Percentiles rank a stretch among this genome's conserved stretches.
Conservation (phyloP, 164 flowering plant species). For the Buxus sempervirens region DNA sequence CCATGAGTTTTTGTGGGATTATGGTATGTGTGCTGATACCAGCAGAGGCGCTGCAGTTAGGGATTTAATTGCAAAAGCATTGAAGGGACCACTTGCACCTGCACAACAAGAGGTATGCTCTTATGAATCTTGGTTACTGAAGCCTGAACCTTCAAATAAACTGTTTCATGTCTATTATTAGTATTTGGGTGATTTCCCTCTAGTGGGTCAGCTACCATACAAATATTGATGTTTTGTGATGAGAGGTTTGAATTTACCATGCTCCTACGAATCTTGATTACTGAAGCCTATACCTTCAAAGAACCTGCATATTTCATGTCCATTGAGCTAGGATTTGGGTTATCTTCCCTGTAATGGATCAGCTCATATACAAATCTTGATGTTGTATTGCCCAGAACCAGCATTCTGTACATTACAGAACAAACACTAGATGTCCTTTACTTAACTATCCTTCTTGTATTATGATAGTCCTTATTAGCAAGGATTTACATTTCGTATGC, state of each 20-base stretch:
- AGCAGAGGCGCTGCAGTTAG: constrained; percentile 89
- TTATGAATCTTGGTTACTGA: not conserved
- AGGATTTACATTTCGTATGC: too few species aligned
- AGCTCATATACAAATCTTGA: not conserved
- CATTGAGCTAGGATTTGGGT: not conserved
- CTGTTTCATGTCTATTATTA: not conserved
- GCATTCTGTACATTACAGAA: not conserved
- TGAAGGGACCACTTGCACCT: constrained; percentile 84
- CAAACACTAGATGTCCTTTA: not conserved
- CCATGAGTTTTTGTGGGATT: constrained; percentile 93
- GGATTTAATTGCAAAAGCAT: constrained; percentile 82
- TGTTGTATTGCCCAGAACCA: not conserved
- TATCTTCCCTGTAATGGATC: not conserved
- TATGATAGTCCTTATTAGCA: not conserved
- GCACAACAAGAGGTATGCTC: constrained; percentile 72
- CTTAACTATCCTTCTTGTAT: not conserved
- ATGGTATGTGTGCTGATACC: constrained; percentile 97
- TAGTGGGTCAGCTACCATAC: not conserved
- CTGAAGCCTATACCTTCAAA: not conserved
- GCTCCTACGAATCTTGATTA: not conserved
- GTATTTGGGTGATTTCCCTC: not conserved
- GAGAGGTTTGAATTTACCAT: too few species aligned
- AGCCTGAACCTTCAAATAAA: not conserved
- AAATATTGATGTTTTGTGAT: too few species aligned
- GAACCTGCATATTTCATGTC: too few species aligned